phyloP scores from a whole-genome alignment of 192 early-diverging fungal genomes.

The Rhizophagus sp. region DNA sequence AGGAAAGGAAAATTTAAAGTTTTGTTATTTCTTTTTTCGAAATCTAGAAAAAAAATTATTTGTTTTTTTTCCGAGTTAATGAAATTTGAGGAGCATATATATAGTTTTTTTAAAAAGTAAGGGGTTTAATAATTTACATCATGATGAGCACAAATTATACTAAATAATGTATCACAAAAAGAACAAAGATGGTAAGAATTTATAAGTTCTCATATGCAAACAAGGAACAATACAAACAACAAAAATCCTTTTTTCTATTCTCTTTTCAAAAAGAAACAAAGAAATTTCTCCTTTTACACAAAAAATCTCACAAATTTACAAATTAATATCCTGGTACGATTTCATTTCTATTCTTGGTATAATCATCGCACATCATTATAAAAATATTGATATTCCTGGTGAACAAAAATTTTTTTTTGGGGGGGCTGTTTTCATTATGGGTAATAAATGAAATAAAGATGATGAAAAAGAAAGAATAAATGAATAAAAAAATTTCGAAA shows the following conservation, averaged over 20 bases:
- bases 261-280: background rate
- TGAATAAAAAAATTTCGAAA: no score
- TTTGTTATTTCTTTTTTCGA: no score
- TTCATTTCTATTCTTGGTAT: background rate
- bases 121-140: background rate
- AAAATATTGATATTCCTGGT: background rate
- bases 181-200: background rate
- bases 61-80: no score
- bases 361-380: background rate
- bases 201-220: background rate
- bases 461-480: no score
- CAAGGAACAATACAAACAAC: background rate
- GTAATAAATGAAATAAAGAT: no score
- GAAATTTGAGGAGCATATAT: no score
- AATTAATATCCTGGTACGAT: background rate
- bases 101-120: background rate
- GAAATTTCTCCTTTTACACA: background rate
- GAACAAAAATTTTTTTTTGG: background rate
- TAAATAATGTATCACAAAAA: background rate
- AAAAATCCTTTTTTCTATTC: background rate
- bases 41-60: no score
- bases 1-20: no score
- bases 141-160: background rate
- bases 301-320: background rate
- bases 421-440: no score